These are phyloP conservation scores for Phylloporus sp. DNA, from an alignment of 768 basidiomycete species.

Conservation along the genomic window DNA sequence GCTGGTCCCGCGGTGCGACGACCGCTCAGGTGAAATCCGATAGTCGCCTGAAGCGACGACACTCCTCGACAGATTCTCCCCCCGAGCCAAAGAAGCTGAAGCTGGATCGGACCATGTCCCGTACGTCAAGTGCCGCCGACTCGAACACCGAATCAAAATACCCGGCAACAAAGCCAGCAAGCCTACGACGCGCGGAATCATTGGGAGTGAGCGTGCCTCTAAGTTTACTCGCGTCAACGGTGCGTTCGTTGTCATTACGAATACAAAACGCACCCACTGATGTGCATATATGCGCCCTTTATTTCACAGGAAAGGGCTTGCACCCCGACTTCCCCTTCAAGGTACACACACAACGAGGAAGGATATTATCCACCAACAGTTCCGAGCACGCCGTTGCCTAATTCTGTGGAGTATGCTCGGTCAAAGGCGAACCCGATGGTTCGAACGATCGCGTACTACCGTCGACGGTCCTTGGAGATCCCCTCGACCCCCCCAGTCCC, in stretches of 20 bases:
- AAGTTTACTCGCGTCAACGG: conserved; percentile 8
- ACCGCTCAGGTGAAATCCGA: not conserved
- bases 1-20: not conserved
- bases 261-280: not conserved
- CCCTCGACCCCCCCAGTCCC: conserved; percentile 35
- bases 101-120: conserved; percentile 3
- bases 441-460: conserved; percentile 17
- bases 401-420: conserved; percentile 17
- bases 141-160: conserved; percentile 7
- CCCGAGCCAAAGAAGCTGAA: conserved; percentile 18
- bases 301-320: conserved; percentile 10
- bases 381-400: conserved; percentile 26
- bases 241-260: not conserved
- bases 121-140: not conserved
- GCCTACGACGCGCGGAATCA: conserved; percentile 39
- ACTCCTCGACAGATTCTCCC: not conserved
- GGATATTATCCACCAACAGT: conserved; percentile 21
- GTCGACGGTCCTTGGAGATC: not conserved
- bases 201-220: conserved; percentile 30
- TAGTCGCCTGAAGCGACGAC: conserved; percentile 13
- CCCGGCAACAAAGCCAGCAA: conserved; percentile 35
- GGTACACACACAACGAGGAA: no score
- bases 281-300: conserved; percentile 8
- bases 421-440: conserved; percentile 23
- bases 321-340: no score